Percentiles rank a stretch among this genome's conserved stretches.
phyloP scores from a whole-genome alignment of 257 asterid species.

The Petunia axillaris region DNA sequence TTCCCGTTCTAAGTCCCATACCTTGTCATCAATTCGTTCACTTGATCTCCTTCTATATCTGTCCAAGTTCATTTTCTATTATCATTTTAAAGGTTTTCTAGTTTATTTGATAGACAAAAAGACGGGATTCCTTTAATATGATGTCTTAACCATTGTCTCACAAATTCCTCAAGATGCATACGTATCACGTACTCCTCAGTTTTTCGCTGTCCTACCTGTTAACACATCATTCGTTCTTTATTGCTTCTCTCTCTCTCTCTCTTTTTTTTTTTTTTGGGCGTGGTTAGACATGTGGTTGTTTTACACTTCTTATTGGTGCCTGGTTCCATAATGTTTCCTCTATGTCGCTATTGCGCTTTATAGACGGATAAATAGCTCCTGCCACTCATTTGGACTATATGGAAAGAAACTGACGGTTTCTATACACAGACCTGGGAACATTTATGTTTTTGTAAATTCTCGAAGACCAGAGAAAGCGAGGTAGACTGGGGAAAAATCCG shows the following conservation, averaged over 20 bases:
- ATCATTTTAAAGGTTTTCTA: too few relatives aligned
- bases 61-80: not conserved
- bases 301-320: conserved; percentile 2
- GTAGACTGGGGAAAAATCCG: too few relatives aligned
- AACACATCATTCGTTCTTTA: not conserved
- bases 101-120: not conserved
- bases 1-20: not conserved
- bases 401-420: not conserved
- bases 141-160: not conserved
- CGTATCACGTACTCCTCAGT: not conserved
- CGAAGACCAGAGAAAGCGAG: too few relatives aligned
- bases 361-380: not conserved
- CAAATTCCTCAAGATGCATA: not conserved
- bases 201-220: not conserved
- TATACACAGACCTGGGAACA: too few relatives aligned
- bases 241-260: not conserved
- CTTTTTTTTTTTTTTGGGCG: too few relatives aligned
- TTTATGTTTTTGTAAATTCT: too few relatives aligned
- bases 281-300: not conserved
- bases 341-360: not conserved
- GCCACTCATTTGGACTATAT: not conserved
- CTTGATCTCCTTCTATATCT: not conserved
- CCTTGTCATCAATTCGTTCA: not conserved
- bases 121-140: not conserved
- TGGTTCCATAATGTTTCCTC: not conserved